These are phyloP conservation scores for Hanseniaspora hatyaiensis DNA, from an alignment of 805 yeast species.

Conservation along the genomic window DNA sequence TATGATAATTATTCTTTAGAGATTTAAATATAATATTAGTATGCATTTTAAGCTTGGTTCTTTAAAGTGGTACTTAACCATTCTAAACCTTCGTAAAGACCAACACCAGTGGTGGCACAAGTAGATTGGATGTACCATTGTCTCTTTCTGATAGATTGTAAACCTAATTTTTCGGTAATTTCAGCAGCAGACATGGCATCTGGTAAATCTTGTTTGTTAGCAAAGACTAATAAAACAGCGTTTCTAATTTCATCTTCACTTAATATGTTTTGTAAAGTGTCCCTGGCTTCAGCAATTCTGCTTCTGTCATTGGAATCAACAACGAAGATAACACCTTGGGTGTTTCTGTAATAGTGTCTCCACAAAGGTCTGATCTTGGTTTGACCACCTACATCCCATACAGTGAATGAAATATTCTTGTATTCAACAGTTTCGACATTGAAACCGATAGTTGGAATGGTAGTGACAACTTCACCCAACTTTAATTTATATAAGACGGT, in stretches of 20 bases:
- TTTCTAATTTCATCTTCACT: slow-evolving; percentile 97
- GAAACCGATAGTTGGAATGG: slow-evolving; percentile 94
- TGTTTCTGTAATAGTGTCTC: slow-evolving; percentile 98
- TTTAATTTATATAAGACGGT: slow-evolving; percentile 89
- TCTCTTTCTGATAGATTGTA: slow-evolving; percentile 94
- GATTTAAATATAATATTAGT: neutral
- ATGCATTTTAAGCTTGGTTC: slow-evolving; percentile 35
- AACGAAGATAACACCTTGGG: slow-evolving; percentile 95
- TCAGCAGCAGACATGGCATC: slow-evolving; percentile 98
- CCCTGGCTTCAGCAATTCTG: slow-evolving; percentile 95
- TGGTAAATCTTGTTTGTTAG: slow-evolving; percentile 98
- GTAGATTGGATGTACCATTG: slow-evolving; percentile 99
- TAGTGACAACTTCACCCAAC: slow-evolving; percentile 90
- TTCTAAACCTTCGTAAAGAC: slow-evolving; percentile 93
- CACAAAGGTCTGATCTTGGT: slow-evolving; percentile 96
- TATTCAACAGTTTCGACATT: slow-evolving; percentile 95
- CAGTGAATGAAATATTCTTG: slow-evolving; percentile 91
- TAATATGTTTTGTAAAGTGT: slow-evolving; percentile 94
- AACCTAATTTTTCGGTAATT: slow-evolving; percentile 91
- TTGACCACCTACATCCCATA: slow-evolving; percentile 99
- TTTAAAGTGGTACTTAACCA: slow-evolving; percentile 89
- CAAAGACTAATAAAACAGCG: slow-evolving; percentile 87
- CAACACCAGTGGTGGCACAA: slow-evolving; percentile 98
- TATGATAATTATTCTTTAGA: neutral
- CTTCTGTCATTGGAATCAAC: slow-evolving; percentile 97